Evolutionary conservation across 129 eudicot species (phyloP), one percentile per base, ranked within the genome.

Genomic region (Dittrichia graveolens): DNA sequence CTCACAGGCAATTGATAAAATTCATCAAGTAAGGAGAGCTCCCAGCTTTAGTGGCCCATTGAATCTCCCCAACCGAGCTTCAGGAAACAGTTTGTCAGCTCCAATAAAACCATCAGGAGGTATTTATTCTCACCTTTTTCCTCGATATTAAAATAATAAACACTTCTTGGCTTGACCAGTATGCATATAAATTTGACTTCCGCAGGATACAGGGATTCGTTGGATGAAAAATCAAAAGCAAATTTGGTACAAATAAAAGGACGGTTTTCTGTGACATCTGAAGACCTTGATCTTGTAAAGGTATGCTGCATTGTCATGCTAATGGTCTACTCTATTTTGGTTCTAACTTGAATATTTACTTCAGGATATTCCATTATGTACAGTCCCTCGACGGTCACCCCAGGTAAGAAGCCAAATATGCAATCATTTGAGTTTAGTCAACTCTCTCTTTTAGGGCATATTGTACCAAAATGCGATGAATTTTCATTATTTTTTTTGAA

Each of bases 11-110:
- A 74, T 83, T 16, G 99, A 90, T 71, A 94, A 77, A 87, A 43
- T 65, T 62, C 84, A 67, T 35, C 84, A 70, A 65, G 84, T 79
- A 15, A 78, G 93, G 56, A 90, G 80, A 77, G 89, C 87, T 61
- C 99, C 97, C 70, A 94, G 99, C 78, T 94, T 86, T 77, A 94
- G 99, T 76, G 99, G 99, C 75, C 99, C 97, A 35, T 69, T 94
- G 65, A 88, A 82, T 83, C 92, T 94, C 60, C 97, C 99, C 24
- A 94, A 76, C 48, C 90, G 97, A 73, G 99, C 97, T 79, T 94
- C 99, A 15, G 97, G 93, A 77, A 94, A 94, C 80, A 94, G 99
- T 86, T 81, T 90, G 71, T 94, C 99, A 72, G 97, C 99, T 79
- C 99, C 99, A 57, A 90, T 94, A 57, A 90, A 90, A 71, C 84